Evolutionary conservation across 2,329 filamentous ascomycete species (phyloP).

Genomic region (Botrytis deweyae): DNA sequence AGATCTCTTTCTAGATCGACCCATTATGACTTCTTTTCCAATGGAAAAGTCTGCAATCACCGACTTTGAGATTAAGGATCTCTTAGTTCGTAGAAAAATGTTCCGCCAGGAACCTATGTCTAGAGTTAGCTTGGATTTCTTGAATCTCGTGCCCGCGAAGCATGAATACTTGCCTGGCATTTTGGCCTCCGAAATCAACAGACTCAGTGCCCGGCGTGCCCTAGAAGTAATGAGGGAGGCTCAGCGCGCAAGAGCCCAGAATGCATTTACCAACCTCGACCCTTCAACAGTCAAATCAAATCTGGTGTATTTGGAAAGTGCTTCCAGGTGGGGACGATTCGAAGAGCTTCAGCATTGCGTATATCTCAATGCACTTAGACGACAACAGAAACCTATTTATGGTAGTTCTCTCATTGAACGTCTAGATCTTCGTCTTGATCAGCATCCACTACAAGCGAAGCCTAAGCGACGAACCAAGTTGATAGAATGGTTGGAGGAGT

Average conservation of each 20-base stretch:
- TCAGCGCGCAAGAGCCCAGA: conserved; percentile 62
- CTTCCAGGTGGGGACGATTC: conserved; percentile 65
- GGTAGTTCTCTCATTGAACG: conserved; percentile 76
- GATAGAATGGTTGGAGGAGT: conserved; percentile 73
- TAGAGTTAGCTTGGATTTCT: conserved; percentile 68
- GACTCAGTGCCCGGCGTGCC: conserved; percentile 67
- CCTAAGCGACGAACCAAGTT: conserved; percentile 62
- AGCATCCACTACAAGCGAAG: conserved; percentile 58
- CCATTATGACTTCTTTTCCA: conserved; percentile 94
- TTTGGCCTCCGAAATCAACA: conserved; percentile 55
- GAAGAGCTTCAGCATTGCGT: conserved; percentile 79
- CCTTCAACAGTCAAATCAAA: conserved; percentile 68
- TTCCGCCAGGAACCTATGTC: conserved; percentile 62
- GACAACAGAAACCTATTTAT: conserved; percentile 78
- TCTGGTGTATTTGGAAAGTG: conserved; percentile 70
- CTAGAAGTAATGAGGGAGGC: conserved; percentile 70
- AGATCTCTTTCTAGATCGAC: conserved; percentile 91
- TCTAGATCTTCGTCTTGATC: conserved; percentile 62
- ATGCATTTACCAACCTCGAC: conserved; percentile 56
- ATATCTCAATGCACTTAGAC: conserved; percentile 76
- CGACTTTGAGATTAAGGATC: conserved; percentile 71
- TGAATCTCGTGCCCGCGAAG: conserved; percentile 74
- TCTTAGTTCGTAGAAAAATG: conserved; percentile 65
- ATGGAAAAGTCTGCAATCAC: conserved; percentile 78
- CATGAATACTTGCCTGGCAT: conserved; percentile 63